Conservation (phyloP, 768 basidiomycete species). For the Pleurotus salmoneostramineus region DNA sequence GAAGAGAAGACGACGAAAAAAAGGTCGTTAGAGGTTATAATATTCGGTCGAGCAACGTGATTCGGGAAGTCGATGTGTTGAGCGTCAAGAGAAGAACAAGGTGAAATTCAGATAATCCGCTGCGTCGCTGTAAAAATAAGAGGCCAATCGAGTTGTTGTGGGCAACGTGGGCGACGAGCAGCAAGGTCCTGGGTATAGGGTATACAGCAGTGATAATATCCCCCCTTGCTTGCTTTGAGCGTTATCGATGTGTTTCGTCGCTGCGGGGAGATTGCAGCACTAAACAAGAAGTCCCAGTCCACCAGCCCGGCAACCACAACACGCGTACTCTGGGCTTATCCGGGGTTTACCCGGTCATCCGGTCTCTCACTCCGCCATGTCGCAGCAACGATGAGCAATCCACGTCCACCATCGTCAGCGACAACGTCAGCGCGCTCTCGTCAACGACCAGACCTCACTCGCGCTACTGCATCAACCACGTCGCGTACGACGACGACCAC, state of each 20-base stretch:
- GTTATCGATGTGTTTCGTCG: conserved; percentile 5
- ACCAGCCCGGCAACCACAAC: not conserved
- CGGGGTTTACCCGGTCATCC: not conserved
- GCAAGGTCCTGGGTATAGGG: conserved; percentile 1
- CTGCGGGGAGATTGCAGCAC: not conserved
- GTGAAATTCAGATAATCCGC: not conserved
- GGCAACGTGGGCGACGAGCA: not conserved
- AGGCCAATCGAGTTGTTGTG: not conserved
- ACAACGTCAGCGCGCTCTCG: not conserved
- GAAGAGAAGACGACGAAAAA: not conserved
- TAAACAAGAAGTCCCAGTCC: not conserved
- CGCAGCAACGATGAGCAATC: not conserved
- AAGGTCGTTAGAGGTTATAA: not conserved
- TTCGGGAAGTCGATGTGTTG: not conserved
- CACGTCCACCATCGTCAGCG: not conserved
- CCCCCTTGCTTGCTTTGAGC: not conserved
- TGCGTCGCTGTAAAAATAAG: too few relatives aligned
- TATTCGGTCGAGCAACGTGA: conserved; percentile 4
- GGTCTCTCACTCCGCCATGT: too few relatives aligned
- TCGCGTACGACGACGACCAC: not conserved
- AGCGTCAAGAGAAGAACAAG: not conserved
- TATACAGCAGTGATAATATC: not conserved
- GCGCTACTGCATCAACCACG: not conserved
- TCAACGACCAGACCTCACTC: not conserved
- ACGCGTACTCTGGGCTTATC: not conserved